These are phyloP conservation scores for Trametes sp. DNA, from an alignment of 1,284 basidiomycete genomes.

Conservation along the genomic window DNA sequence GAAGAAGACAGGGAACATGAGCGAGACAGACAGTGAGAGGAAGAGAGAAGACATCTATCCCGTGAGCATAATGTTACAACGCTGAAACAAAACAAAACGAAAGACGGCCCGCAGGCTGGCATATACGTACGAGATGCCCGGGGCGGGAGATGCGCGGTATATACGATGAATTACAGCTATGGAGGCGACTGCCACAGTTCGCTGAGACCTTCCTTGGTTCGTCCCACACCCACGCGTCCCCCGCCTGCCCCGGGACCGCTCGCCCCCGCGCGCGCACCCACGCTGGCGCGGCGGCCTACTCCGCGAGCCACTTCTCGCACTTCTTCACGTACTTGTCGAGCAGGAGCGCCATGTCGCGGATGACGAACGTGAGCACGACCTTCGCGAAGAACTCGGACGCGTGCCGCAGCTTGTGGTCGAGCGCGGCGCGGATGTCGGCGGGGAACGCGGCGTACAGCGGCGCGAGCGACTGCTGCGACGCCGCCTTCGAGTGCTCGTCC, in stretches of 20 bases:
- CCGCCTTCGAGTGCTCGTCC: constrained; percentile 86
- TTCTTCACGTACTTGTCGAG: constrained; percentile 94
- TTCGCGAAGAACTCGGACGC: constrained; percentile 91
- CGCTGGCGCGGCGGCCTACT: constrained; percentile 48
- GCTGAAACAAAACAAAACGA: constrained; percentile 17
- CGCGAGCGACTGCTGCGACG: constrained; percentile 69
- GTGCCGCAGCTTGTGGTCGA: constrained; percentile 81
- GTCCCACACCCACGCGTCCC: not conserved
- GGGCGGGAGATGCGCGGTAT: constrained; percentile 11
- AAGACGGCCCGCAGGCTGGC: not conserved
- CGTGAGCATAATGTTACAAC: constrained; percentile 45
- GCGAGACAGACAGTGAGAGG: constrained; percentile 9
- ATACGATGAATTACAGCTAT: constrained; percentile 15
- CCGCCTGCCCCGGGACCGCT: not conserved
- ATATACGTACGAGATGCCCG: not conserved
- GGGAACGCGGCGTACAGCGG: constrained; percentile 78
- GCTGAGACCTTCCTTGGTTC: not conserved
- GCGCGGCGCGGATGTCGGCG: constrained; percentile 62
- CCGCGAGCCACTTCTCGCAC: constrained; percentile 87
- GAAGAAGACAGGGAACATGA: constrained; percentile 17
- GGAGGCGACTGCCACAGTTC: constrained; percentile 4
- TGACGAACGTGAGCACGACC: constrained; percentile 91
- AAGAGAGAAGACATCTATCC: constrained; percentile 37
- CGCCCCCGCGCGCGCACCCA: not conserved
- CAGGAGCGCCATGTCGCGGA: constrained; percentile 83